These are phyloP conservation scores for Salix purpurea DNA, from an alignment of 345 rosid genomes.

Conservation along the genomic window DNA sequence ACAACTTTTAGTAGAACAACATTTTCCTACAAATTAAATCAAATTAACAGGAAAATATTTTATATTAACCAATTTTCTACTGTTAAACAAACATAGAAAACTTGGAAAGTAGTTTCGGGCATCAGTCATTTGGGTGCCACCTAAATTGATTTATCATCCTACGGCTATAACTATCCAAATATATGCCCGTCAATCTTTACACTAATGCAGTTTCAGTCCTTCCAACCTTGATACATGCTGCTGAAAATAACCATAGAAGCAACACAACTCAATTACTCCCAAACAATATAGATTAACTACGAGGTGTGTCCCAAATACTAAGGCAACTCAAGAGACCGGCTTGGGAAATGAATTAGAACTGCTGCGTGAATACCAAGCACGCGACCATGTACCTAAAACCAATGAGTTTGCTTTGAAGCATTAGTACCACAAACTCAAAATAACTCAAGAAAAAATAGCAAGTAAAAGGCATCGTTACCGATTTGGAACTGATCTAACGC, in stretches of 20 bases:
- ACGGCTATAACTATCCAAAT: too few relatives aligned
- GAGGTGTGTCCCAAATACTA: not conserved
- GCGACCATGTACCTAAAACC: not conserved
- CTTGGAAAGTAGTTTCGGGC: too few relatives aligned
- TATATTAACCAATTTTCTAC: too few relatives aligned
- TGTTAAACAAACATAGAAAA: too few relatives aligned
- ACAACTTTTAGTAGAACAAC: too few relatives aligned
- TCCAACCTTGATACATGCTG: not conserved
- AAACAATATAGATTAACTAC: not conserved
- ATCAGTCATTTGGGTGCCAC: too few relatives aligned
- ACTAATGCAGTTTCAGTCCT: too few relatives aligned
- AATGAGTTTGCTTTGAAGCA: not conserved
- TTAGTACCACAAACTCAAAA: not conserved
- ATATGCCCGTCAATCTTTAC: too few relatives aligned
- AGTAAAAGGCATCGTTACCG: not conserved
- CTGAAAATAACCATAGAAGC: not conserved
- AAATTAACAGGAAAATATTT: too few relatives aligned
- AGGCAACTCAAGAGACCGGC: not conserved
- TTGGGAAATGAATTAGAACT: not conserved
- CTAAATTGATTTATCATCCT: too few relatives aligned
- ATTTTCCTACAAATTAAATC: too few relatives aligned
- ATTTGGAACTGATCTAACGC: not conserved
- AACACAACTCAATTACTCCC: not conserved
- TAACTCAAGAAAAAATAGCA: not conserved
- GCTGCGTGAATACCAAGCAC: not conserved